Evolutionary conservation across 805 yeast genomes (phyloP).

Genomic region (Tetrapisispora arboricola): DNA sequence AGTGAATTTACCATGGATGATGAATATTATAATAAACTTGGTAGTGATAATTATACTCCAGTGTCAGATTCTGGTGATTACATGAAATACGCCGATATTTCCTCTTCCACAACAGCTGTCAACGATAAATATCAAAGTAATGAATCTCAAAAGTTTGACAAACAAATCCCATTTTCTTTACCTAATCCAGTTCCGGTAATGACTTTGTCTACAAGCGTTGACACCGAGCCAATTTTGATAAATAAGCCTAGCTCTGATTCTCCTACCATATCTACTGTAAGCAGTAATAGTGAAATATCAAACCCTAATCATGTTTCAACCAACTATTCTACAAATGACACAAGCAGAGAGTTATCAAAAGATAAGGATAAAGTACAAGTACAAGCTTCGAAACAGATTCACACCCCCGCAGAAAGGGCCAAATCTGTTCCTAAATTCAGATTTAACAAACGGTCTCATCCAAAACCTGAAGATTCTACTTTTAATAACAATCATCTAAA

Average conservation of each 20-base stretch:
- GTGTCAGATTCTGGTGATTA: constrained; percentile 28
- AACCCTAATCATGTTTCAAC: neutral
- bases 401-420: constrained; percentile 13
- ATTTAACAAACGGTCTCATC: constrained; percentile 22
- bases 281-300: constrained; percentile 2
- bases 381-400: no score
- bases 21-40: constrained; percentile 40
- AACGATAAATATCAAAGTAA: neutral
- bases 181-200: constrained; percentile 23
- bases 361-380: neutral
- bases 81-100: constrained; percentile 21
- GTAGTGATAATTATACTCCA: constrained; percentile 8
- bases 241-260: neutral
- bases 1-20: constrained; percentile 77
- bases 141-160: neutral
- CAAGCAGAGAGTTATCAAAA: constrained; percentile 1
- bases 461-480: neutral
- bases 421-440: constrained; percentile 25
- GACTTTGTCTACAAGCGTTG: neutral
- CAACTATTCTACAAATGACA: neutral
- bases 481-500: neutral
- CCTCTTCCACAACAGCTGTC: constrained; percentile 15
- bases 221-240: constrained; percentile 1
- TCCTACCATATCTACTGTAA: neutral
- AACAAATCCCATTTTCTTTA: constrained; percentile 16